phyloP scores from a whole-genome alignment of 2,329 filamentous ascomycete species.

The Aspergillus niger region DNA sequence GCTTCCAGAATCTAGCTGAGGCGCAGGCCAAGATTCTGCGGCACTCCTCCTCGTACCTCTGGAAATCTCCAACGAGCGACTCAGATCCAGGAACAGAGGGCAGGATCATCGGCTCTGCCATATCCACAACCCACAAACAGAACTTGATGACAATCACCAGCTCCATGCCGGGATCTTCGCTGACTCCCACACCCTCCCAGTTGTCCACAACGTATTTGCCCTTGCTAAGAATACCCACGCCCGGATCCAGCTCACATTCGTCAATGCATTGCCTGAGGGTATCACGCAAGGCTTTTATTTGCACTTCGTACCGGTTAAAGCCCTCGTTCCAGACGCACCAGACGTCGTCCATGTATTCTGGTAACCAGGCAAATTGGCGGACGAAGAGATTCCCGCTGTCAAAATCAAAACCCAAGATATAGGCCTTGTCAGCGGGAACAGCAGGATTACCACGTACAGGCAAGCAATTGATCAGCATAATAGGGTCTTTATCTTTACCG shows the following conservation, averaged over 20 bases:
- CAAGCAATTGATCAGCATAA: conserved; percentile 26
- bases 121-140: conserved; percentile 34
- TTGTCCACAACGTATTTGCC: conserved; percentile 16
- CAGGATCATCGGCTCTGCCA: conserved; percentile 25
- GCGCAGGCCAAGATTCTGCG: conserved; percentile 29
- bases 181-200: conserved; percentile 14
- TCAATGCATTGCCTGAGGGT: conserved; percentile 26
- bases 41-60: conserved; percentile 24
- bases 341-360: conserved; percentile 26
- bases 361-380: conserved; percentile 29
- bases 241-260: conserved; percentile 18
- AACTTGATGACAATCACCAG: conserved; percentile 34
- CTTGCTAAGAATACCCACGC: conserved; percentile 29
- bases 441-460: conserved; percentile 25
- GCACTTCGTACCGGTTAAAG: conserved; percentile 24
- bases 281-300: conserved; percentile 24
- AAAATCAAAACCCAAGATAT: conserved; percentile 34
- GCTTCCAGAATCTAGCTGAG: conserved; percentile 34
- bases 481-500: conserved; percentile 14
- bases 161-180: conserved; percentile 35
- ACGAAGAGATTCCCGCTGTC: conserved; percentile 24
- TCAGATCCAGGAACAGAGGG: conserved; percentile 8
- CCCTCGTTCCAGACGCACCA: conserved; percentile 32
- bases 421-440: conserved; percentile 1
- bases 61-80: conserved; percentile 16